Conservation (phyloP, 2,329 filamentous ascomycete species). For the Hymenoscyphus scutula region DNA sequence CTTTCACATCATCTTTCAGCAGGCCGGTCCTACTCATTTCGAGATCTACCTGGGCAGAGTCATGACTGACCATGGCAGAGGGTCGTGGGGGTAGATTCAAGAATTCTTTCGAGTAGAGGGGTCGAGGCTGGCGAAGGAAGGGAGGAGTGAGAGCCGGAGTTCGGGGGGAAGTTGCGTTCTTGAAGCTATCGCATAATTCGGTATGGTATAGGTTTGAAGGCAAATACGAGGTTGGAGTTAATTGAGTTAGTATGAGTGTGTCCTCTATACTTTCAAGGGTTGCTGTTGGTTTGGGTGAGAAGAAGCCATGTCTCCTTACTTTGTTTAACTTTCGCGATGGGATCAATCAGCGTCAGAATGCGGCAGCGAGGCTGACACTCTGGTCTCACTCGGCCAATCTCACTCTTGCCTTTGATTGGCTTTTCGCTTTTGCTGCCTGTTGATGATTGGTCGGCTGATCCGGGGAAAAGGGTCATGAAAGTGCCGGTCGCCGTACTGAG, state of each 20-base stretch:
- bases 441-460: not conserved
- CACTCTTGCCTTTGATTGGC: not conserved
- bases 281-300: no score
- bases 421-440: no score
- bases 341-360: not conserved
- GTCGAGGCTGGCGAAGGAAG: not conserved
- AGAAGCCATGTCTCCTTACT: not conserved
- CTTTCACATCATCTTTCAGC: slow-evolving; percentile 20
- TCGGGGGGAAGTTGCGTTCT: not conserved
- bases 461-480: not conserved
- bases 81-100: not conserved
- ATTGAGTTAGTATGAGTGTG: not conserved
- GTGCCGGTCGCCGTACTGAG: not conserved
- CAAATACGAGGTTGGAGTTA: not conserved
- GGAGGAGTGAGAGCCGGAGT: not conserved
- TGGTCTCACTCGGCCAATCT: not conserved
- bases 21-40: slow-evolving; percentile 27
- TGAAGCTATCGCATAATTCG: not conserved
- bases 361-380: not conserved
- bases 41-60: slow-evolving; percentile 25
- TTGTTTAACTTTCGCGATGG: not conserved
- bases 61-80: slow-evolving; percentile 14
- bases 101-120: not conserved
- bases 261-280: not conserved
- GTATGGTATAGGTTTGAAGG: not conserved